A percentile compares a stretch with the other conserved stretches of the same genome.
Evolutionary conservation across 192 early-diverging fungal species (phyloP).

Genomic region (Powellomyces hirtus): DNA sequence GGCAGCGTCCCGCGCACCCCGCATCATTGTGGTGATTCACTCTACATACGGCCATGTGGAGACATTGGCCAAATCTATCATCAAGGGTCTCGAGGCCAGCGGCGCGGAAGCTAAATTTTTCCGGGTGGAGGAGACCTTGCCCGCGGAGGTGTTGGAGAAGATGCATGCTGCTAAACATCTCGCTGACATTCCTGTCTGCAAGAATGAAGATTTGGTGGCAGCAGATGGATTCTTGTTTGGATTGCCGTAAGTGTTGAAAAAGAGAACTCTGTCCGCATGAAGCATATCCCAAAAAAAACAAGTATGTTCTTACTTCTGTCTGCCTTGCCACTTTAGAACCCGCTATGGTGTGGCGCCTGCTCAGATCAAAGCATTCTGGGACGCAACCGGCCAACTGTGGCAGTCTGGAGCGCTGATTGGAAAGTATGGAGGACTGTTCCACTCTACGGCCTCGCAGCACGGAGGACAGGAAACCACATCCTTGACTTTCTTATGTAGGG

Average conservation of each 20-base stretch:
- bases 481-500: conserved; percentile 50
- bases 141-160: conserved; percentile 66
- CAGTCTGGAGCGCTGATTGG: conserved; percentile 52
- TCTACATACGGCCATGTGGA: conserved; percentile 68
- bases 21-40: conserved; percentile 69
- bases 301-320: too few relatives aligned
- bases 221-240: conserved; percentile 73
- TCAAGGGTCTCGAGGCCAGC: conserved; percentile 62
- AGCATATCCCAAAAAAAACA: too few relatives aligned
- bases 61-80: conserved; percentile 58
- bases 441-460: conserved; percentile 70
- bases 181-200: conserved; percentile 54
- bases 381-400: conserved; percentile 64
- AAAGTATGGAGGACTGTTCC: conserved; percentile 75
- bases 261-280: too few relatives aligned
- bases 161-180: conserved; percentile 50
- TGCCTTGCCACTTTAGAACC: too few relatives aligned
- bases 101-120: conserved; percentile 53
- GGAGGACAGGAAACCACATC: conserved; percentile 80
- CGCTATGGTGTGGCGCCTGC: conserved; percentile 72
- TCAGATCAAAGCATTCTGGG: conserved; percentile 74
- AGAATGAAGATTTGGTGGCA: conserved; percentile 50
- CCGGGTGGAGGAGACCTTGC: conserved; percentile 64
- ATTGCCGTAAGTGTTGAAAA: conserved; percentile 49
- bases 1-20: conserved; percentile 14